These are phyloP conservation scores for Cyclotella atomus DNA, from an alignment of 108 stramenopile species.

Conservation along the genomic window DNA sequence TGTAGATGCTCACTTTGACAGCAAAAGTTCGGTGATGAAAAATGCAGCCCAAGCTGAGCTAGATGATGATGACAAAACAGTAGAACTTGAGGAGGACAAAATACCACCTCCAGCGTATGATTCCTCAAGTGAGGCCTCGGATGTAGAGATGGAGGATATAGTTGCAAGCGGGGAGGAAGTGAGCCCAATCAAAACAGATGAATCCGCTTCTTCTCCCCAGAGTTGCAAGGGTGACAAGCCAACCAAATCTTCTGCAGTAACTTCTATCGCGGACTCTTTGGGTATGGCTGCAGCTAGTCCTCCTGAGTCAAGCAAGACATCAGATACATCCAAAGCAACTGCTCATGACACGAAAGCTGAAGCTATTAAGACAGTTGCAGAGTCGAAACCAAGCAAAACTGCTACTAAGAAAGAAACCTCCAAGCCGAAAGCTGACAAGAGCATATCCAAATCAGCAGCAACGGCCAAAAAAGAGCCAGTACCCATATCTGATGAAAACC, in stretches of 20 bases:
- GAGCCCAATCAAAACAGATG: too few species aligned
- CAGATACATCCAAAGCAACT: constrained; percentile 1
- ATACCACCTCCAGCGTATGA: not conserved
- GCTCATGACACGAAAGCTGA: not conserved
- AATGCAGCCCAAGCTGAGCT: not conserved
- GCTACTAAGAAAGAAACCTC: not conserved
- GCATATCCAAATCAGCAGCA: not conserved
- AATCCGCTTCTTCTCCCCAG: too few species aligned
- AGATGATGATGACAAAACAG: constrained; percentile 9
- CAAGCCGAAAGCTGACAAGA: not conserved
- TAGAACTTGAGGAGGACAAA: not conserved
- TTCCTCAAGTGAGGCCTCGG: not conserved
- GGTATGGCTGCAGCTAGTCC: not conserved
- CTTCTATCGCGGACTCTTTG: not conserved
- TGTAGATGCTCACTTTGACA: not conserved
- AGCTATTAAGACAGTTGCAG: not conserved
- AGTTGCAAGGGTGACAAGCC: too few species aligned
- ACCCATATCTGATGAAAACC: constrained; percentile 26
- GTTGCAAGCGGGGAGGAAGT: not conserved
- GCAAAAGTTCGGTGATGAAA: not conserved
- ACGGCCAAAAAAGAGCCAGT: not conserved
- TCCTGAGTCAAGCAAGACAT: not conserved
- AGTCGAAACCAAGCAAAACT: not conserved
- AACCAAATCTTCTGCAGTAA: not conserved
- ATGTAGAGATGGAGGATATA: not conserved